These are phyloP conservation scores for Boehmeria nivea DNA, from an alignment of 306 rosid species.

Conservation along the genomic window DNA sequence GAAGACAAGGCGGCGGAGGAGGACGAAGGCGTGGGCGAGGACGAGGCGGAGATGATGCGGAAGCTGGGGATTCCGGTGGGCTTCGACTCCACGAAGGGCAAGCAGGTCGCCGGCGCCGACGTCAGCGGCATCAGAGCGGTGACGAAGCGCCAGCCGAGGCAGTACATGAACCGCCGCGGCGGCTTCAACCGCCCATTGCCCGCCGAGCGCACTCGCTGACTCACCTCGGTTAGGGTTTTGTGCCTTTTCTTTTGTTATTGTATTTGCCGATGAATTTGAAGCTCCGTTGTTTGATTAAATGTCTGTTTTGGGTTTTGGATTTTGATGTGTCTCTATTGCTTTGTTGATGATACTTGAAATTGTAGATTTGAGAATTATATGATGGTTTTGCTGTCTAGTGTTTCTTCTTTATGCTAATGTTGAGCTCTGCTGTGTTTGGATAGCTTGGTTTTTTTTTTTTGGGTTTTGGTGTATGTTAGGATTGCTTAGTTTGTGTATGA, in stretches of 20 bases:
- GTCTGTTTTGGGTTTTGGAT: not conserved
- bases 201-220: constrained; percentile 78
- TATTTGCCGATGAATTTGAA: not conserved
- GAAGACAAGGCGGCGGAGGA: constrained; percentile 16
- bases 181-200: constrained; percentile 98
- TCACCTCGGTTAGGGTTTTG: constrained; percentile 27
- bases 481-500: no score
- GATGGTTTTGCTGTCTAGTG: no score
- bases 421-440: no score
- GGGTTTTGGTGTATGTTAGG: no score
- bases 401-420: no score
- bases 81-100: constrained; percentile 88
- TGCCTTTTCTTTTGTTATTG: not conserved
- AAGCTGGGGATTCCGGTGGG: constrained; percentile 80
- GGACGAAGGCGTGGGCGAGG: constrained; percentile 40
- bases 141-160: constrained; percentile 86
- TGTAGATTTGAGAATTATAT: no score
- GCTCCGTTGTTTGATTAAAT: not conserved
- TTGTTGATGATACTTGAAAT: no score
- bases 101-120: constrained; percentile 82
- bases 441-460: no score
- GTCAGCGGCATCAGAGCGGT: constrained; percentile 81
- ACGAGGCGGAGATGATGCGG: constrained; percentile 96
- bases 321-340: no score
- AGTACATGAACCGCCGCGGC: constrained; percentile 97